These are phyloP conservation scores for Rhodotorula sp. DNA, from an alignment of 1,284 basidiomycete species.

Conservation along the genomic window DNA sequence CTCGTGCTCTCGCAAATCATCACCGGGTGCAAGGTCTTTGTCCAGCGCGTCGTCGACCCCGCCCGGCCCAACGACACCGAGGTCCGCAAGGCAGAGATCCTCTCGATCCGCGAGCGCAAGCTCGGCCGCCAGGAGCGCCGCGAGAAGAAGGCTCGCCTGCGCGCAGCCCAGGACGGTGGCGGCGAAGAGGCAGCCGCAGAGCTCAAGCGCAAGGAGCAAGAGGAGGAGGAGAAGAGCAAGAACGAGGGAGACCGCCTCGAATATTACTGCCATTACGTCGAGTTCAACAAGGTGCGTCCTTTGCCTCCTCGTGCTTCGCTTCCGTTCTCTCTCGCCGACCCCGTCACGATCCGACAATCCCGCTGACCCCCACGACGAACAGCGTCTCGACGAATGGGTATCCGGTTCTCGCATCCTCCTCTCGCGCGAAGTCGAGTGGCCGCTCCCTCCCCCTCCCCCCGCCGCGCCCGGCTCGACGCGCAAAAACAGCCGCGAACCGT, in stretches of 20 bases:
- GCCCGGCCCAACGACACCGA: constrained; percentile 58
- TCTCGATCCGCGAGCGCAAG: constrained; percentile 82
- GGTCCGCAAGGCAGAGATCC: constrained; percentile 87
- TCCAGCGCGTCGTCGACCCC: constrained; percentile 70
- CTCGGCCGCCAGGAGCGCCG: constrained; percentile 62
- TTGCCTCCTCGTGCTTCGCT: not conserved
- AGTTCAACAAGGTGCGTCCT: constrained; percentile 75
- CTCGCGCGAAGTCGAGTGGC: constrained; percentile 89
- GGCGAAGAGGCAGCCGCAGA: constrained; percentile 10
- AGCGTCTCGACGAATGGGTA: constrained; percentile 98
- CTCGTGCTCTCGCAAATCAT: constrained; percentile 55
- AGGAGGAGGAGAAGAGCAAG: constrained; percentile 27
- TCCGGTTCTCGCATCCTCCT: constrained; percentile 80
- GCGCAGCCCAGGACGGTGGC: constrained; percentile 32
- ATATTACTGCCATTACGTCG: constrained; percentile 96
- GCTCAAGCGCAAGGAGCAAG: constrained; percentile 5
- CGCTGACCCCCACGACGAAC: constrained; percentile 29
- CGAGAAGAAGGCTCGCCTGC: constrained; percentile 51
- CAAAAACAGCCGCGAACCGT: constrained; percentile 35
- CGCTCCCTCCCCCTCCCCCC: constrained; percentile 55
- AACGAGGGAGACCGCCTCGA: constrained; percentile 57
- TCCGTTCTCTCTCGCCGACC: not conserved
- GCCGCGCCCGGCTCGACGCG: constrained; percentile 30
- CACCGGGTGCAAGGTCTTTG: constrained; percentile 90
- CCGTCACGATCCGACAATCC: too few relatives aligned